Percentiles rank a stretch among this genome's conserved stretches.
phyloP scores from a whole-genome alignment of 2,329 filamentous ascomycete species.

The Endothia cerciana region DNA sequence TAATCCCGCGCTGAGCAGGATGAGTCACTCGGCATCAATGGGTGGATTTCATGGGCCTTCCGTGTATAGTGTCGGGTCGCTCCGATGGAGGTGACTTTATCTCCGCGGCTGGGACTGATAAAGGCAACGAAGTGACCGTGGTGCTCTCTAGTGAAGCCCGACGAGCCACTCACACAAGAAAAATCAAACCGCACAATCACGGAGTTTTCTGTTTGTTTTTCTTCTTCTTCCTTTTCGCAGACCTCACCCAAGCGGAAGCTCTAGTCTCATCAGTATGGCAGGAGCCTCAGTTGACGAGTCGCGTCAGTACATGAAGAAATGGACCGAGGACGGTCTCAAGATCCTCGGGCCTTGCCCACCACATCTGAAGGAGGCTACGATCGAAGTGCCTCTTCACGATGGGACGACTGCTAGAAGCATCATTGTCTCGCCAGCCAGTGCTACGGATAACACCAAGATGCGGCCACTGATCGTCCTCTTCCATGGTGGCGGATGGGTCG shows the following conservation, averaged over 20 bases:
- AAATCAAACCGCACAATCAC: not conserved
- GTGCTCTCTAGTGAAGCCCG: not conserved
- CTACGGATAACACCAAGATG: not conserved
- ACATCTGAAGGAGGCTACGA: constrained; percentile 6
- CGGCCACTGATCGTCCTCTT: constrained; percentile 17
- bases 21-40: not conserved
- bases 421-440: constrained; percentile 6
- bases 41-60: not conserved
- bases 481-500: constrained; percentile 13
- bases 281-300: not conserved
- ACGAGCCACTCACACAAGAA: not conserved
- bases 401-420: constrained; percentile 11
- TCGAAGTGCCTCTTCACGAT: constrained; percentile 12
- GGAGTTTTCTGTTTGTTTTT: no score
- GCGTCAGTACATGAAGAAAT: constrained; percentile 5
- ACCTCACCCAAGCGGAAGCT: not conserved
- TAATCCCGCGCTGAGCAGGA: not conserved
- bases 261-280: not conserved
- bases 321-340: constrained; percentile 5
- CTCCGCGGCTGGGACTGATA: not conserved
- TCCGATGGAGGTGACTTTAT: not conserved
- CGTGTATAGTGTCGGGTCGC: not conserved
- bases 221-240: not conserved
- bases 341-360: constrained; percentile 13
- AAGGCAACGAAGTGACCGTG: not conserved